Evolutionary conservation across 345 rosid genomes (phyloP), one percentile per base, ranked within the genome.

Genomic region (Gossypium turneri): DNA sequence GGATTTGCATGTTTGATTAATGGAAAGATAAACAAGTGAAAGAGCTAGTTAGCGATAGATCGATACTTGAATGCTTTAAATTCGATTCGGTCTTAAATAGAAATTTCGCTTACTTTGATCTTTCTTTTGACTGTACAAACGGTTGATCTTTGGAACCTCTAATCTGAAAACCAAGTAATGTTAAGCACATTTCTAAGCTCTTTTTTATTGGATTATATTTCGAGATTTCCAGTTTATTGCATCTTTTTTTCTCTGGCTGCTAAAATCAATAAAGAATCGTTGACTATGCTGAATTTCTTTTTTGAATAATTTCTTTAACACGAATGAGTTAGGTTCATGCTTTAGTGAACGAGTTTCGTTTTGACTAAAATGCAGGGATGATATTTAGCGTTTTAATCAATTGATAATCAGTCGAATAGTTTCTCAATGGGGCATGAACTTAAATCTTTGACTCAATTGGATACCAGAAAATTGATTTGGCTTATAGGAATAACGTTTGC

Each of bases 401-500:
- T n/a, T 48, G 27, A 44, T 25, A 12, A 29, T 59, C 15, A 1
- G 47, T 78, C 6, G 29, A 67, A 58, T 59, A 47, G 58, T 59
- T 65, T 65, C 71, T 65, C 16, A 13, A 90, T 92, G 97, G 88
- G 90, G 65, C 75, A 81, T 66, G 84, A 83, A 76, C 20, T 85
- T 72, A 85, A 81, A 79, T 81, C 72, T 47, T 53, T 77, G 58
- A 82, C 84, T 78, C 85, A 76, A 15, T 68, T 81, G 48, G 88
- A 85, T 53, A 83, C 84, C 44, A 81, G 87, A 90, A 89, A 76
- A 82, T 68, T 82, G 79, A 78, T 90, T 22, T 78, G 90, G 84
- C 62, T 85, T 67, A 47, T 72, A 73, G 92, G 82, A 70, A 11
- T 81, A 3, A 73, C 78, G 64, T 81, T 94, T 81, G 75, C 78